phyloP scores from a whole-genome alignment of 768 basidiomycete genomes.

The Lentinula aciculospora region DNA sequence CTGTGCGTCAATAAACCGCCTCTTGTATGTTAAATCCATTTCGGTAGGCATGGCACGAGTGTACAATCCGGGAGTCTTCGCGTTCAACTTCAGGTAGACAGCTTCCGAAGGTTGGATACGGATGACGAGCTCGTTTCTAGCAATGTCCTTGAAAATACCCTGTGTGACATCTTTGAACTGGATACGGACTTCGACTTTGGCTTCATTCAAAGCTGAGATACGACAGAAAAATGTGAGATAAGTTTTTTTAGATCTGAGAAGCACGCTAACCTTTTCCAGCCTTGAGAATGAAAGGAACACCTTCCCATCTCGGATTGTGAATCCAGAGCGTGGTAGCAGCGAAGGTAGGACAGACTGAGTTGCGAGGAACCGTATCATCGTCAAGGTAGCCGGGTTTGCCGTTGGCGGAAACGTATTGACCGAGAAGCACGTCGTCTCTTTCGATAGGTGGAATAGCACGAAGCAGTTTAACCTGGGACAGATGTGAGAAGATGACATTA shows the following conservation, averaged over 20 bases:
- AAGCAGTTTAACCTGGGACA: conserved; percentile 85
- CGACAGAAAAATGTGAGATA: conserved; percentile 9
- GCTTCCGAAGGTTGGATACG: conserved; percentile 96
- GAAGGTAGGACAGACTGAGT: conserved; percentile 91
- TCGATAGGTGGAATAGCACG: conserved; percentile 84
- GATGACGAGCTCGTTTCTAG: conserved; percentile 95
- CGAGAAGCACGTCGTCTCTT: conserved; percentile 76
- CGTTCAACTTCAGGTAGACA: conserved; percentile 94
- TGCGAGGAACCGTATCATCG: conserved; percentile 89
- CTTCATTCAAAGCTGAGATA: conserved; percentile 83
- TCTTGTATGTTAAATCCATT: conserved; percentile 98
- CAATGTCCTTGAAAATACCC: conserved; percentile 95
- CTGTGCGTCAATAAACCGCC: conserved; percentile 82
- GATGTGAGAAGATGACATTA: conserved; percentile 11
- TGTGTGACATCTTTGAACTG: conserved; percentile 97
- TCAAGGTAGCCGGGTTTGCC: conserved; percentile 99
- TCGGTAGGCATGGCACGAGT: conserved; percentile 92
- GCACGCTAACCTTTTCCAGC: conserved; percentile 83
- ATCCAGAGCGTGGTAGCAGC: conserved; percentile 89
- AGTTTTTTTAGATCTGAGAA: background rate
- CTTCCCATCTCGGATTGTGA: conserved; percentile 96
- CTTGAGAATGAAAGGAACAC: conserved; percentile 97
- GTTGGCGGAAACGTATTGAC: conserved; percentile 85
- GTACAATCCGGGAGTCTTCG: conserved; percentile 87
- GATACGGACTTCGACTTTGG: conserved; percentile 96